phyloP scores from a whole-genome alignment of 805 yeast species.

The Ogataea saltuana region DNA sequence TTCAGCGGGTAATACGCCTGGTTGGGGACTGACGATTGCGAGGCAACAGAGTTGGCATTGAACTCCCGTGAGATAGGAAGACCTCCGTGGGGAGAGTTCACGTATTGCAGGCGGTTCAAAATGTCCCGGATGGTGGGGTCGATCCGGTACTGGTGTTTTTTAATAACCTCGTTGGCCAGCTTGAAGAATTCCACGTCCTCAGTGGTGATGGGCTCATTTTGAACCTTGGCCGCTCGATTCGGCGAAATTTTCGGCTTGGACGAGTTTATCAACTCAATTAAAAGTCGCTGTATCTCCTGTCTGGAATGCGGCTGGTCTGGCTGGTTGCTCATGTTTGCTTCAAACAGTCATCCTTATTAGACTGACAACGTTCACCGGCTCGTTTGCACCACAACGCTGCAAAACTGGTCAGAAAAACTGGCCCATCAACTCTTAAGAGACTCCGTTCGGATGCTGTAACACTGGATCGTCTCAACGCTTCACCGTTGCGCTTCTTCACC shows the following conservation, averaged over 20 bases:
- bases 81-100: conserved; percentile 59
- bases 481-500: neutral
- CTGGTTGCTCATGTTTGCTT: conserved; percentile 12
- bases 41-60: too few species aligned
- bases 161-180: conserved; percentile 62
- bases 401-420: neutral
- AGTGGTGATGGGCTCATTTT: conserved; percentile 32
- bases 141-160: conserved; percentile 43
- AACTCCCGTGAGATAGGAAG: conserved; percentile 36
- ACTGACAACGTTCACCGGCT: neutral
- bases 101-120: conserved; percentile 59
- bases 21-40: too few species aligned
- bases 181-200: conserved; percentile 58
- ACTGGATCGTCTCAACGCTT: too few species aligned
- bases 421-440: neutral
- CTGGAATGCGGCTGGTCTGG: conserved; percentile 10
- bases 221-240: conserved; percentile 20
- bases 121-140: conserved; percentile 66
- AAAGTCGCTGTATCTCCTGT: conserved; percentile 24
- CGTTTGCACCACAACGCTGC: neutral
- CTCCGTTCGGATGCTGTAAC: too few species aligned
- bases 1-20: neutral
- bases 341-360: conserved; percentile 1
- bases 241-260: conserved; percentile 31
- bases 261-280: conserved; percentile 31